These are phyloP conservation scores for Elaeagnus macrophylla DNA, from an alignment of 306 rosid species.

Conservation along the genomic window DNA sequence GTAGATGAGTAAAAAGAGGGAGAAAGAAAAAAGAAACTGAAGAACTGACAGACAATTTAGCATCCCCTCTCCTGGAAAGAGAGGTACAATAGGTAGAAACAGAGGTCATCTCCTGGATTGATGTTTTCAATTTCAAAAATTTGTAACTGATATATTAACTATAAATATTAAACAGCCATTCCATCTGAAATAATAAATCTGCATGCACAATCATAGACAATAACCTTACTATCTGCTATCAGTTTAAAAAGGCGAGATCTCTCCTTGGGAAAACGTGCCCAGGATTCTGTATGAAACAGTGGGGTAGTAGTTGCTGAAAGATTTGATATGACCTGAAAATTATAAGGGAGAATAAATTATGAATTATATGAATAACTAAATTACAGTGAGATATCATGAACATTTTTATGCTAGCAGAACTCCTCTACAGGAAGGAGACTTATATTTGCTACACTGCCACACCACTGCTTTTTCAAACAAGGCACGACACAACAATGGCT, in stretches of 20 bases:
- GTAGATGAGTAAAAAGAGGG: no score
- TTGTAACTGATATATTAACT: neutral
- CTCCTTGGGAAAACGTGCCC: constrained; percentile 83
- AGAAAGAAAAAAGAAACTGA: neutral
- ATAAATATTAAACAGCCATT: no score
- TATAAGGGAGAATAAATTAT: no score
- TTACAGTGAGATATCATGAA: no score
- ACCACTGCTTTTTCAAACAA: no score
- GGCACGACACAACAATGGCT: no score
- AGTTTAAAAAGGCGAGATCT: constrained; percentile 62
- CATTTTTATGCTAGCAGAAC: no score
- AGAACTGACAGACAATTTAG: constrained; percentile 4
- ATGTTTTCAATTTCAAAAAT: no score
- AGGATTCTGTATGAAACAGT: constrained; percentile 52
- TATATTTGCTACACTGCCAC: no score
- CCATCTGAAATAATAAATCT: no score
- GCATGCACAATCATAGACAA: neutral
- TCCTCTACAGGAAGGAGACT: no score
- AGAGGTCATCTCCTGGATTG: no score
- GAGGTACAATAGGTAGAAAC: neutral
- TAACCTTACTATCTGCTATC: constrained; percentile 63
- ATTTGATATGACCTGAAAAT: constrained; percentile 65
- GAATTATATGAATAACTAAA: constrained; percentile 3
- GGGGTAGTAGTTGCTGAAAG: constrained; percentile 60
- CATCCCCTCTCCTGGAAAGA: neutral